Base-by-base conservation (phyloP, 176 grass and related monocot genomes). In the Carex kokanica region DNA sequence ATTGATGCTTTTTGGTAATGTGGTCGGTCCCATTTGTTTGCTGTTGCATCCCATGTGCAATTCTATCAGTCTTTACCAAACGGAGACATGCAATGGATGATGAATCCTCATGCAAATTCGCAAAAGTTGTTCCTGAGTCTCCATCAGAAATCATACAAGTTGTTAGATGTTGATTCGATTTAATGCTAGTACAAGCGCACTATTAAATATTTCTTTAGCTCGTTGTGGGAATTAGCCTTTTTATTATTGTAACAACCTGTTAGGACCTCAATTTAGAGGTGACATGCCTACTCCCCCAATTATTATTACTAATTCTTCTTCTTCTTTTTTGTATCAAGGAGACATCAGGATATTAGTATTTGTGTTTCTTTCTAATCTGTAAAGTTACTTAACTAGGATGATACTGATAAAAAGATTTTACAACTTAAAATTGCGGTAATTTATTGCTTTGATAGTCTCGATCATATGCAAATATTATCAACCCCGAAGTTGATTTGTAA, bases 81-180 rank as follows among this genome's bases (percentile, higher is more conserved):
- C 14, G 17, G n/a, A 56, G 73, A 23, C 13, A 77, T 29, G 49
- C 21, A 82, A 51, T 47, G 15, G 20, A 27, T 56, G 59, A 82
- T 43, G 27, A 67, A 51, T 78, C 47, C 6, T 2, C 68, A 53
- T 78, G 73, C 73, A 78, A 55, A 54, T 32, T 78, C 10, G 51
- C 73, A 78, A 78, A 18, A 29, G 73, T 56, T 53, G 73, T 56
- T 78, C 32, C 51, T 34, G 24, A 25, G 73, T 78, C 73, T 56
- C 73, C 73, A 78, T 78, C 73, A 78, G 51, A 78, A 78, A 78
- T 78, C 24, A 78, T 78, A 55, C 24, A 18, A 55, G 49, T 78
- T 78, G 73, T 78, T 78, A 20, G 73, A 8, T 32, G 51, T 34
- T 78, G 73, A 78, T 78, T 78, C 18, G 14, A 17, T 78, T 34